A percentile compares a stretch with the other conserved stretches of the same genome.
Conservation (phyloP, 2,329 filamentous ascomycete genomes). For the Reticulascus tulasneorum region DNA sequence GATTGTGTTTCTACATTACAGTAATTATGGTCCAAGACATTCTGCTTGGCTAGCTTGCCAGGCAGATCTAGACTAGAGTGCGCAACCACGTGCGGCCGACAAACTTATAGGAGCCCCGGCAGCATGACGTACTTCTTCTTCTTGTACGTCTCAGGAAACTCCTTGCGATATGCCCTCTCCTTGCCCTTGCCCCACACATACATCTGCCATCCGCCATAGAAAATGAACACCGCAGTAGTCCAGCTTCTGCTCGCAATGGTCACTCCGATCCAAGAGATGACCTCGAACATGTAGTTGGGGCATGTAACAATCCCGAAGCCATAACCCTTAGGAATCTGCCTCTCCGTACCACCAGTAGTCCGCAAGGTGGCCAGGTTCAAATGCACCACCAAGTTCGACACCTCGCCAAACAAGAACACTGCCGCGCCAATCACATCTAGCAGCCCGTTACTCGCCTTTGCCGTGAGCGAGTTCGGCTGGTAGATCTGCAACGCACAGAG, state of each 20-base stretch:
- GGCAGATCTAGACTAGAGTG: conserved; percentile 1
- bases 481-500: conserved; percentile 85
- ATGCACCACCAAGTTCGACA: conserved; percentile 78
- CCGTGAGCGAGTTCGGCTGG: conserved; percentile 66
- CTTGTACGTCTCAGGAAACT: conserved; percentile 93
- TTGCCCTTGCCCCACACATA: conserved; percentile 84
- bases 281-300: conserved; percentile 96
- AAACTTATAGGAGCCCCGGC: conserved; percentile 66
- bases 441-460: conserved; percentile 39
- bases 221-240: conserved; percentile 72
- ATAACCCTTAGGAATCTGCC: conserved; percentile 81
- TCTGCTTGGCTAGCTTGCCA: conserved; percentile 1
- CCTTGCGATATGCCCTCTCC: conserved; percentile 82
- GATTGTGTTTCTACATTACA: too few relatives aligned
- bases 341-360: conserved; percentile 73
- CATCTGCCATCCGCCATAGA: conserved; percentile 75
- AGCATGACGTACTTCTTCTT: conserved; percentile 85
- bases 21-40: too few relatives aligned
- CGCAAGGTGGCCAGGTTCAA: conserved; percentile 73
- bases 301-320: conserved; percentile 87
- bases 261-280: conserved; percentile 80
- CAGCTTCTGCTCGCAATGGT: conserved; percentile 76
- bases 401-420: conserved; percentile 73
- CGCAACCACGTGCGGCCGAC: background rate
- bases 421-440: conserved; percentile 66